These are phyloP conservation scores for Colletotrichum tanaceti DNA, from an alignment of 2,329 filamentous ascomycete genomes.

Conservation along the genomic window DNA sequence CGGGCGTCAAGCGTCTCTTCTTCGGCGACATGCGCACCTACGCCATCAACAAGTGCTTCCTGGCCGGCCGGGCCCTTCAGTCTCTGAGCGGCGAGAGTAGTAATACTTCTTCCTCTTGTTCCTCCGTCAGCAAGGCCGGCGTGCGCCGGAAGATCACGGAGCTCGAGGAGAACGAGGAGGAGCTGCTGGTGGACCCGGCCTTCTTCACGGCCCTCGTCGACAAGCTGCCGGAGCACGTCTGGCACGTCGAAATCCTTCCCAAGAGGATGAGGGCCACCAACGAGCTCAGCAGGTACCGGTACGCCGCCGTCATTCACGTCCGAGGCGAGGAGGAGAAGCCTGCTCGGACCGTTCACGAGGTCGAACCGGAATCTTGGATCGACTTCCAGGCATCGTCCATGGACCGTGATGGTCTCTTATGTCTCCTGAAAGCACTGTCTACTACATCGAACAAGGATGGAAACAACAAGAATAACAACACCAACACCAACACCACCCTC, in stretches of 20 bases:
- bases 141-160: constrained; percentile 36
- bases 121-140: constrained; percentile 13
- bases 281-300: constrained; percentile 47
- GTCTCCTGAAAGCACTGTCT: constrained; percentile 29
- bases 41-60: constrained; percentile 40
- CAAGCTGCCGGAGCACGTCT: constrained; percentile 38
- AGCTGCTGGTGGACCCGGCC: constrained; percentile 44
- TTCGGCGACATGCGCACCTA: constrained; percentile 44
- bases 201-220: constrained; percentile 43
- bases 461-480: no score
- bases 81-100: constrained; percentile 13
- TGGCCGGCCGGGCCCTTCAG: constrained; percentile 28
- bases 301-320: constrained; percentile 45
- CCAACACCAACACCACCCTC: neutral
- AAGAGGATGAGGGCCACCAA: constrained; percentile 47
- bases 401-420: neutral
- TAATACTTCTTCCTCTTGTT: no score
- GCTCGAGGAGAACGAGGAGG: constrained; percentile 40
- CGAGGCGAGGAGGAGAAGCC: neutral
- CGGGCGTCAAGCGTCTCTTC: constrained; percentile 29
- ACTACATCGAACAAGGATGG: neutral
- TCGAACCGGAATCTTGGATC: constrained; percentile 26
- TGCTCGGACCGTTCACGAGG: constrained; percentile 22
- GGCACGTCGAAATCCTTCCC: constrained; percentile 47
- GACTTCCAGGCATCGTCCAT: neutral